These are phyloP conservation scores for Lathyrus oleraceus DNA, from an alignment of 306 rosid genomes.

Conservation along the genomic window DNA sequence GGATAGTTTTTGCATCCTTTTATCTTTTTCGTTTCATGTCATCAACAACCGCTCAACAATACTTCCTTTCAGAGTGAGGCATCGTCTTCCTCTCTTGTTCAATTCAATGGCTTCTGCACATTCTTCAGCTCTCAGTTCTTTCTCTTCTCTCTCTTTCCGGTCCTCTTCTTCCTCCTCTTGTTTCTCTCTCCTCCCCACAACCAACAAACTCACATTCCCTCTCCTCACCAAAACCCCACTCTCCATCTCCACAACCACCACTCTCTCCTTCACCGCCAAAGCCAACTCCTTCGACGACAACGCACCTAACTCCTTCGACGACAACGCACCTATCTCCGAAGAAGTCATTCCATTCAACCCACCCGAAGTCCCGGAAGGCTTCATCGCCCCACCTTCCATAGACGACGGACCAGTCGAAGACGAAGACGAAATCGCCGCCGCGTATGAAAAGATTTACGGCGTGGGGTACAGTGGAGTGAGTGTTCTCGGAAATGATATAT, in stretches of 20 bases:
- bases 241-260: not conserved
- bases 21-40: not conserved
- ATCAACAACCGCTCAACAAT: not conserved
- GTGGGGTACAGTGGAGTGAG: slow-evolving; percentile 74
- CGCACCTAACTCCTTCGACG: slow-evolving; percentile 43
- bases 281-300: slow-evolving; percentile 50
- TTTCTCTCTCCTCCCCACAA: slow-evolving; percentile 43
- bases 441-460: slow-evolving; percentile 83
- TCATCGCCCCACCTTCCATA: slow-evolving; percentile 60
- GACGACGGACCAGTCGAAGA: slow-evolving; percentile 71
- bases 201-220: slow-evolving; percentile 37
- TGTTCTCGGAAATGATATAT: slow-evolving; percentile 67
- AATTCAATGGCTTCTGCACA: slow-evolving; percentile 51
- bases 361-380: slow-evolving; percentile 78
- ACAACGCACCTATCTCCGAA: slow-evolving; percentile 39
- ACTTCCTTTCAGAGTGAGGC: not conserved
- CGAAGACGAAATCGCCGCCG: slow-evolving; percentile 78
- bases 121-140: slow-evolving; percentile 51
- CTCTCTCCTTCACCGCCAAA: slow-evolving; percentile 1
- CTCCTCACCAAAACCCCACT: slow-evolving; percentile 29
- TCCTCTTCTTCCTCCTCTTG: slow-evolving; percentile 41
- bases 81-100: not conserved
- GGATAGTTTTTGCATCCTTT: not conserved
- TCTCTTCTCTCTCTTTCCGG: slow-evolving; percentile 60
- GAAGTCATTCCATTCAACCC: slow-evolving; percentile 55